phyloP scores from a whole-genome alignment of 225 moss, liverwort and hornwort genomes.

The Lunularia cruciata region DNA sequence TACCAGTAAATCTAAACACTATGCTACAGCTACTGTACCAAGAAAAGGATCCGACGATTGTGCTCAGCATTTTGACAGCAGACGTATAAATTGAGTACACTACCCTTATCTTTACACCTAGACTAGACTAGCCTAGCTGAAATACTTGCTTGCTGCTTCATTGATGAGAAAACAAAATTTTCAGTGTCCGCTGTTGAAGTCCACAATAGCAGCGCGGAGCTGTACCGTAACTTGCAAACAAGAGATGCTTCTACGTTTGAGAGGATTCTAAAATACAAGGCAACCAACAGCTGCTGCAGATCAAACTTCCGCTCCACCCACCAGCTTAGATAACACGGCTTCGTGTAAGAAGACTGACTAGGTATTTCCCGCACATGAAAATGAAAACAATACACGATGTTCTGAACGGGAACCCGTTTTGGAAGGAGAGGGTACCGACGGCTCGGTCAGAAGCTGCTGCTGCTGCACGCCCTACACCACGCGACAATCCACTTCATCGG shows the following conservation, averaged over 20 bases:
- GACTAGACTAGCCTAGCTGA: neutral
- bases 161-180: too few species aligned
- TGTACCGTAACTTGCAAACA: neutral
- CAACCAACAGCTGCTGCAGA: neutral
- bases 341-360: neutral
- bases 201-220: too few species aligned
- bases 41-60: neutral
- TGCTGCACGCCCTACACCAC: too few species aligned
- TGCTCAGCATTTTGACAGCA: neutral
- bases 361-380: conserved; percentile 15
- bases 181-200: too few species aligned
- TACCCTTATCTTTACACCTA: neutral
- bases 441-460: too few species aligned
- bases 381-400: conserved; percentile 5
- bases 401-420: neutral
- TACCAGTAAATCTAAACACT: neutral
- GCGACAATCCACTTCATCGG: too few species aligned
- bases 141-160: too few species aligned
- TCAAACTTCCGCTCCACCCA: neutral
- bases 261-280: neutral
- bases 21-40: neutral
- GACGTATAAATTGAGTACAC: neutral
- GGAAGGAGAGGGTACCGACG: neutral
- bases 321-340: neutral
- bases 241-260: neutral